Percentiles rank a stretch among this genome's conserved stretches.
These are phyloP conservation scores for Trichoderma harzianum DNA, from an alignment of 2,329 filamentous ascomycete genomes.

Conservation along the genomic window DNA sequence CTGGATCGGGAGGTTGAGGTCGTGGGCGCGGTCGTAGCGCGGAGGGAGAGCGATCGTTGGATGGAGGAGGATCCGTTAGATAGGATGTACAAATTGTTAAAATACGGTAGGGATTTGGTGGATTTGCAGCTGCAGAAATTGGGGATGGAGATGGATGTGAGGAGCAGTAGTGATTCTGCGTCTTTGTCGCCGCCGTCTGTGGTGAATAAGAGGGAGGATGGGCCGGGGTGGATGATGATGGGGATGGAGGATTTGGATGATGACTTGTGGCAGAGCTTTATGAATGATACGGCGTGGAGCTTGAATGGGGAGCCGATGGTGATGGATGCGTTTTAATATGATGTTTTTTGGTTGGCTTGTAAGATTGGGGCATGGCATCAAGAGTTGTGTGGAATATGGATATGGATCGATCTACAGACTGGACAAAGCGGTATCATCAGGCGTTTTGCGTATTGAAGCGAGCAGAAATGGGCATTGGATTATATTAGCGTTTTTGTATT, in stretches of 20 bases:
- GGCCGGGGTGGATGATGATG: conserved; percentile 22
- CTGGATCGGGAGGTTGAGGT: conserved; percentile 31
- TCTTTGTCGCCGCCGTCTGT: background rate
- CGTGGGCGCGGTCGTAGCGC: conserved; percentile 29
- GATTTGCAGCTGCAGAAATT: conserved; percentile 26
- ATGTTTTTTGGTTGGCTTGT: background rate
- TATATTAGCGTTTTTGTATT: background rate
- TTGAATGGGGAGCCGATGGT: conserved; percentile 29
- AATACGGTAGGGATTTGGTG: conserved; percentile 31
- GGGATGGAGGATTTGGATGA: conserved; percentile 26
- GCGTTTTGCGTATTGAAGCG: background rate
- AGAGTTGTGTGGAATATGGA: background rate
- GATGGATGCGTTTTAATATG: conserved; percentile 19
- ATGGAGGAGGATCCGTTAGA: conserved; percentile 32
- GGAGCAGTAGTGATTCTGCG: background rate
- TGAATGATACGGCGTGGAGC: conserved; percentile 27
- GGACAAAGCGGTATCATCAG: background rate
- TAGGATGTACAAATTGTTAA: conserved; percentile 32
- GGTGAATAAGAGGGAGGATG: conserved; percentile 20
- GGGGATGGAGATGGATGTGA: conserved; percentile 22
- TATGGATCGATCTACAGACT: background rate
- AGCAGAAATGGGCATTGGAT: background rate
- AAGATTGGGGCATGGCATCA: background rate
- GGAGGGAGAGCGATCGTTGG: conserved; percentile 29
- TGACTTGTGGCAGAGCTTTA: conserved; percentile 28